Base-by-base conservation (phyloP, 2,329 filamentous ascomycete species). In the Cordyceps javanica region DNA sequence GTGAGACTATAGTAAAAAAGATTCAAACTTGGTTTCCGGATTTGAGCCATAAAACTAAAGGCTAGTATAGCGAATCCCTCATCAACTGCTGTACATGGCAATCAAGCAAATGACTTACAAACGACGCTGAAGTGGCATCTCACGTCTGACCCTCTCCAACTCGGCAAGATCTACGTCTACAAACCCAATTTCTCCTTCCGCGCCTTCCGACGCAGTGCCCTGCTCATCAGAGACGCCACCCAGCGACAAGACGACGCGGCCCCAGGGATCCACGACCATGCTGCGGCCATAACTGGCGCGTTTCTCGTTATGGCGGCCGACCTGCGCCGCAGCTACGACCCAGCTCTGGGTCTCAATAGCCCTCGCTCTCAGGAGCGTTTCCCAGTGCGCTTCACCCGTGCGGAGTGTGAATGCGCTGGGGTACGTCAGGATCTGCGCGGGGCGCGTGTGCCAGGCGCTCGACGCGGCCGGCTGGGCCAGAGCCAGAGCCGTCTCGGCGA, bases 321-420 rank as follows among this genome's bases (percentile, higher is more conserved):
- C 71, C 72, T 97, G 92, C 39, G 91, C 93, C 1, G 92, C 87
- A 10, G 92, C 93, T 60, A 97, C 76, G 2, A 97, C 86, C 76
- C 90, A 97, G 57, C 85, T 85, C 73, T 97, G 89, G 19, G 88
- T 91, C 77, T 97, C 93, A 60, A 97, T 90, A 10, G 93, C 93
- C 48, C 93, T 79, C 3, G 90, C 86, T 28, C 89, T 79, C 14
- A 97, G 76, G 6, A 97, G 74, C 2, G 83, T 77, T 66, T 91
- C 85, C 93, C 93, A 97, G 73, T 97, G 93, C 1, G 89, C 89
- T 58, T 78, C 79, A 0, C 93, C 93, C 0, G 93, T 97, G 1
- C 88, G 85, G 0, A 95, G 81, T 0, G 92, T 96, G 68, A 97
- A 97, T 4, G 93, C 93, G 6, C 89, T 93, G 0, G 93, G 93